Base-by-base conservation (phyloP, 768 basidiomycete genomes). In the Agaricus bisporus region DNA sequence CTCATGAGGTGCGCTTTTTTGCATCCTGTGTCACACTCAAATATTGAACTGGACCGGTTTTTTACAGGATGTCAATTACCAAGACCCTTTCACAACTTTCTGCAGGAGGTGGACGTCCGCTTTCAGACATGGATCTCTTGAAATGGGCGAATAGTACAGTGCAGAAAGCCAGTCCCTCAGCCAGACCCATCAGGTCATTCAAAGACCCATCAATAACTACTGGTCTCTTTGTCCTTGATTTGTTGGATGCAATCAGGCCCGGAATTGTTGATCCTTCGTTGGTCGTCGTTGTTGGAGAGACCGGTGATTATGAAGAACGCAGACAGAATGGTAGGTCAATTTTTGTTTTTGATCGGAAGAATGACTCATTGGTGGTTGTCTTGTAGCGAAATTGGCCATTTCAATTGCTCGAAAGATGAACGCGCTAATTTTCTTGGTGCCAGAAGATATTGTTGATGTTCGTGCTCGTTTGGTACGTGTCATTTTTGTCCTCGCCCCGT, bases 401-500 rank as follows among this genome's bases (percentile, higher is more conserved):
- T 98, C 95, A 2, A 98, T 98, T 61, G 95, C 95, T n/a, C 79
- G 95, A 64, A 98, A 98, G 79, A 86, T 95, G 86, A 91, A 92
- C 50, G 91, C 91, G 4, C 70, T 97, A 61, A 98, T 98, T 62
- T 98, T 98, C 79, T 72, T 98, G 55, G 95, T 98, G 0, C 94
- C 95, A 0, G 95, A 98, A 64, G 94, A 94, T 70, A 94, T 98
- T 61, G 93, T 98, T 35, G 95, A 98, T 66, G 80, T 98, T 56
- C 85, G 95, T 41, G 83, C 93, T 29, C 83, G 91, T 55, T 76
- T 97, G 66, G 93, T 95, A 66, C 38, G 88, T 76, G 17, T 35
- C 26, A 11, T 47, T 56, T 1, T 37, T 28, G 37, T 8, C n/a
- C n/a, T 35, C 15, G n/a, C 22, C 37, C 29, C 15, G 26, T 26